Evolutionary conservation across 805 yeast genomes (phyloP).

Genomic region (Candida succiphila): DNA sequence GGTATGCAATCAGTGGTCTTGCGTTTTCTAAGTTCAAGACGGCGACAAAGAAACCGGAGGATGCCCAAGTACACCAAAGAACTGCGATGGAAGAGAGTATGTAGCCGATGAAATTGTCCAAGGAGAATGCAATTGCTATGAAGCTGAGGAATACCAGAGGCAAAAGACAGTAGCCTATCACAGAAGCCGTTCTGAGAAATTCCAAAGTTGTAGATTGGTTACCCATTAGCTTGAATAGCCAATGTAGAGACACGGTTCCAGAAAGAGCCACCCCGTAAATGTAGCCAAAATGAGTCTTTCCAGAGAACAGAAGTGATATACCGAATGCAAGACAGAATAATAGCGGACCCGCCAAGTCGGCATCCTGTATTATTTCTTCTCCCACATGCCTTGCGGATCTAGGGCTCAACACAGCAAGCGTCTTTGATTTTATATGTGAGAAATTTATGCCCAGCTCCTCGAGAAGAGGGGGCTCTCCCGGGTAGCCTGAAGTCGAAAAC

Average conservation of each 20-base stretch:
- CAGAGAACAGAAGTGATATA: slow-evolving; percentile 68
- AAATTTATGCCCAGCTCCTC: slow-evolving; percentile 94
- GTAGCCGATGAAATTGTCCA: slow-evolving; percentile 74
- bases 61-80: slow-evolving; percentile 85
- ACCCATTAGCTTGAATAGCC: slow-evolving; percentile 82
- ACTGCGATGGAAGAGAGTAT: slow-evolving; percentile 56
- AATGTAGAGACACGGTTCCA: slow-evolving; percentile 80
- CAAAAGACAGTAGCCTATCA: slow-evolving; percentile 85
- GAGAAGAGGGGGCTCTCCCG: slow-evolving; percentile 88
- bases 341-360: slow-evolving; percentile 93
- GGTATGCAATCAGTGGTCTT: slow-evolving; percentile 87
- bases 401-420: slow-evolving; percentile 80
- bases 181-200: slow-evolving; percentile 71
- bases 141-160: slow-evolving; percentile 79
- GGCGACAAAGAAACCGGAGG: slow-evolving; percentile 86
- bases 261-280: slow-evolving; percentile 92
- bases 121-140: slow-evolving; percentile 51
- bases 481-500: slow-evolving; percentile 84
- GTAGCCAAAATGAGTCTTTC: slow-evolving; percentile 94
- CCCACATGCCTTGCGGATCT: slow-evolving; percentile 41
- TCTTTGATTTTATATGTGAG: slow-evolving; percentile 74
- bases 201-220: slow-evolving; percentile 37
- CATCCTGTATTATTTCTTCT: slow-evolving; percentile 72
- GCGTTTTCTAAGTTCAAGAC: slow-evolving; percentile 77
- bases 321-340: slow-evolving; percentile 85